Evolutionary conservation across 2,329 filamentous ascomycete genomes (phyloP).

Genomic region (Elsinoe arachidis): DNA sequence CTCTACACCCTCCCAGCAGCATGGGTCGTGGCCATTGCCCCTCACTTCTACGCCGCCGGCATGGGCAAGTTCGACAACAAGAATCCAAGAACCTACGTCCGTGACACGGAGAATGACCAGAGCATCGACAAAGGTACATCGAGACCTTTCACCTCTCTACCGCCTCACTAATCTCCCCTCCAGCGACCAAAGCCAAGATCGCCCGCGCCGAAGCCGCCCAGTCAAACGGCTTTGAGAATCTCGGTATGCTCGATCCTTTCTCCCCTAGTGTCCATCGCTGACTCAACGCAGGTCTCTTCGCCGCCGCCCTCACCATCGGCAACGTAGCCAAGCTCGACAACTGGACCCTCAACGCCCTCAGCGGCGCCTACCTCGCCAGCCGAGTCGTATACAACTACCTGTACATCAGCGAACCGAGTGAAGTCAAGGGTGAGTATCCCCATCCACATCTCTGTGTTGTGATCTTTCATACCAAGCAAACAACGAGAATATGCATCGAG

Average conservation of each 20-base stretch:
- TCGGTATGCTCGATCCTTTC: constrained; percentile 17
- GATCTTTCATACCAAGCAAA: too few species aligned
- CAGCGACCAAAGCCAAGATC: constrained; percentile 27
- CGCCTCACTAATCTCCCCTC: not conserved
- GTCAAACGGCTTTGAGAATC: constrained; percentile 33
- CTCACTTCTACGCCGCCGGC: constrained; percentile 27
- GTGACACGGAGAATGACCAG: constrained; percentile 22
- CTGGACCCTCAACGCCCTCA: constrained; percentile 22
- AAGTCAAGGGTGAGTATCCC: not conserved
- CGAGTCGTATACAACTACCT: constrained; percentile 25
- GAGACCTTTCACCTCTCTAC: not conserved
- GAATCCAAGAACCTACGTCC: constrained; percentile 25
- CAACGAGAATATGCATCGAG: too few species aligned
- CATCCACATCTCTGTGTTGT: not conserved
- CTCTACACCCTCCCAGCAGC: constrained; percentile 24
- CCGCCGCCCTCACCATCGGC: constrained; percentile 31
- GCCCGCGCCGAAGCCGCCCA: constrained; percentile 31
- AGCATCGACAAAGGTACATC: constrained; percentile 21
- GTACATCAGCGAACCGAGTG: constrained; percentile 20
- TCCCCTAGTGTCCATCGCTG: too few species aligned
- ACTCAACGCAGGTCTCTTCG: constrained; percentile 24
- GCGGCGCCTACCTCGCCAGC: constrained; percentile 22
- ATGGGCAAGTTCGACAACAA: constrained; percentile 22
- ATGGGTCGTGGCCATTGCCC: constrained; percentile 28
- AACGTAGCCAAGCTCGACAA: constrained; percentile 28